Base-by-base conservation (phyloP, 768 basidiomycete genomes). In the Hygrocybe coccinea region DNA sequence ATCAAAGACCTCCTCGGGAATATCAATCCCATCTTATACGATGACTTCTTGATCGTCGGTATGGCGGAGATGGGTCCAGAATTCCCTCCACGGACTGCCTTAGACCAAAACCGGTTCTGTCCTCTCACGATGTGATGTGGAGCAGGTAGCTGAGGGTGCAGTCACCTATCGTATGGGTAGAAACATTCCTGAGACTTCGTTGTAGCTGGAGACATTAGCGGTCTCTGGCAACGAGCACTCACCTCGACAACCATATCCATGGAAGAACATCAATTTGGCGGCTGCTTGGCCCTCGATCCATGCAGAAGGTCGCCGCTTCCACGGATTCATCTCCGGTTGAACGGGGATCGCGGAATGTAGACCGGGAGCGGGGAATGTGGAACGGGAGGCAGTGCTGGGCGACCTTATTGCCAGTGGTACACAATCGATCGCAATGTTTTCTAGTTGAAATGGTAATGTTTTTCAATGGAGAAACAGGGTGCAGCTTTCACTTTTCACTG, bases 1-100 rank as follows among this genome's bases (percentile, higher is more conserved):
- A 87, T 98, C 69, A 89, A 87, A 63, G 89, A 95, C 29, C 77
- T 99, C 52, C 81, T 99, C 49, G 94, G 91, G 51, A 88, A 87
- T 71, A 87, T 98, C 71, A 87, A 91, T 63, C 80, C 14, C 72
- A 76, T 15, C 89, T 99, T 54, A 83, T 90, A 52, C 69, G 84
- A 64, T 89, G 85, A 64, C 81, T 97, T 43, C 78, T 97, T 14
- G 80, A 89, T 46, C 80, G 82, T 54, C 83, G 80, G 57, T 98
- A 98, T 66, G 78, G 67, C 50, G 87, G 87, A 15, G 91, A 97
- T 66, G 76, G 74, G 62, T 80, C 76, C 56, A 79, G 79, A 51
- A 80, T 98, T 50, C 97, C 97, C 2, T 77, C 76, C 7, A 66
- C 90, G 62, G 95, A 95, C 65, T 98, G 94, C 69, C 85, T 99